phyloP scores from a whole-genome alignment of 192 early-diverging fungal species.

The Backusella mclennaniae region DNA sequence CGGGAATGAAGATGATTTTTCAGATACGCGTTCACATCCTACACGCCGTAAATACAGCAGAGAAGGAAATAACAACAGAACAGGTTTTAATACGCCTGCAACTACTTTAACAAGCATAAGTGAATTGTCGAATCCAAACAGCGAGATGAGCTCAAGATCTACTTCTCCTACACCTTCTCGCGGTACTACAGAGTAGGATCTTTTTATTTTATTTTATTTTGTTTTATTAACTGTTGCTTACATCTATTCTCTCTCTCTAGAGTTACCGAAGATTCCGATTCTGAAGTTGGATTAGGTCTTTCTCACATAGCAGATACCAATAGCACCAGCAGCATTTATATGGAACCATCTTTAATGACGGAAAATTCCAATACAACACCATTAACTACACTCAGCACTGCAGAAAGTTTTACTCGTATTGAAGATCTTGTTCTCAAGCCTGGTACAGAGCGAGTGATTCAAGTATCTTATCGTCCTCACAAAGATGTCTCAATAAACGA shows the following conservation, averaged over 20 bases:
- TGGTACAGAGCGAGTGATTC: constrained; percentile 78
- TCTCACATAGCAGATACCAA: neutral
- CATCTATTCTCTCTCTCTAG: neutral
- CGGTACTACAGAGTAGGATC: constrained; percentile 13
- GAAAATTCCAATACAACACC: neutral
- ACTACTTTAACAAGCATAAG: constrained; percentile 39
- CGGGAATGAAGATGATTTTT: neutral
- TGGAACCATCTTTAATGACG: constrained; percentile 2
- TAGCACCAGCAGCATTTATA: constrained; percentile 9
- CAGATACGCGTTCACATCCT: neutral
- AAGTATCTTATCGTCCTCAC: constrained; percentile 76
- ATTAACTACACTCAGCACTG: neutral
- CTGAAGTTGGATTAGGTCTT: neutral
- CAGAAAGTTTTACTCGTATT: constrained; percentile 56
- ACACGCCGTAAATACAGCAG: constrained; percentile 8
- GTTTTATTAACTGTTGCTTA: neutral
- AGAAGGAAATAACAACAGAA: neutral
- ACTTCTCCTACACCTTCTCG: constrained; percentile 41
- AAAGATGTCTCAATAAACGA: constrained; percentile 60
- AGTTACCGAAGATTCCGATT: constrained; percentile 1
- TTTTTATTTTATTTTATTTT: neutral
- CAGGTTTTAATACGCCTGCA: constrained; percentile 24
- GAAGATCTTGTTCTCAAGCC: constrained; percentile 88
- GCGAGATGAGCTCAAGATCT: constrained; percentile 45
- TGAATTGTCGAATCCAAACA: constrained; percentile 49